Evolutionary conservation across 139 green algal genomes (phyloP).

Genomic region (Mesotaenium endlicherianum): DNA sequence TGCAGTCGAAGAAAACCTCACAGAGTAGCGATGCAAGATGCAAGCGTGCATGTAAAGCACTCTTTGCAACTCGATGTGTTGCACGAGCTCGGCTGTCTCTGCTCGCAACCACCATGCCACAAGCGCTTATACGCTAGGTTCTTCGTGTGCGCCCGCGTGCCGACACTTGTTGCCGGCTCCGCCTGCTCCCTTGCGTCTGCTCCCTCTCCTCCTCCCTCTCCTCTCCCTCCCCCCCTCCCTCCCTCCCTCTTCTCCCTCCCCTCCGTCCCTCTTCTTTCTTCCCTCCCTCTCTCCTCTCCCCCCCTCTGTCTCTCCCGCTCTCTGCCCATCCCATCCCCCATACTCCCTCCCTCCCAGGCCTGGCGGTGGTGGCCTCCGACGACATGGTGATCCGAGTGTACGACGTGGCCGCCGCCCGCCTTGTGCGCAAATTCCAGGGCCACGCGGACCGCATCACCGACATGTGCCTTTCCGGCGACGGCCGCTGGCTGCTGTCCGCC

Average conservation of each 20-base stretch:
- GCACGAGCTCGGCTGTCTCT: too few species aligned
- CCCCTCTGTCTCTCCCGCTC: background rate
- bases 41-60: too few species aligned
- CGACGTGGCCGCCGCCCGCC: conserved; percentile 54
- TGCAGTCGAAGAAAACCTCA: too few species aligned
- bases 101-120: too few species aligned
- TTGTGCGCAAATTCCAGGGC: conserved; percentile 81
- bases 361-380: conserved; percentile 64
- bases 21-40: too few species aligned
- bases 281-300: background rate
- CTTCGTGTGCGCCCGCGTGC: too few species aligned
- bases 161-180: too few species aligned
- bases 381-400: conserved; percentile 65
- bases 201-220: background rate
- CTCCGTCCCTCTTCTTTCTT: background rate
- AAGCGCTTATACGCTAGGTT: too few species aligned
- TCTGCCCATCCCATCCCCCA: background rate
- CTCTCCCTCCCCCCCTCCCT: background rate
- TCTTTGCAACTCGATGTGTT: too few species aligned
- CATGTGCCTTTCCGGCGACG: conserved; percentile 33
- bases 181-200: background rate
- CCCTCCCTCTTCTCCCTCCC: background rate
- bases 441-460: conserved; percentile 78
- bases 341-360: background rate
- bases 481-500: conserved; percentile 79